Conservation (phyloP, 2,329 filamentous ascomycete genomes). For the Geoglossum cookeanum region DNA sequence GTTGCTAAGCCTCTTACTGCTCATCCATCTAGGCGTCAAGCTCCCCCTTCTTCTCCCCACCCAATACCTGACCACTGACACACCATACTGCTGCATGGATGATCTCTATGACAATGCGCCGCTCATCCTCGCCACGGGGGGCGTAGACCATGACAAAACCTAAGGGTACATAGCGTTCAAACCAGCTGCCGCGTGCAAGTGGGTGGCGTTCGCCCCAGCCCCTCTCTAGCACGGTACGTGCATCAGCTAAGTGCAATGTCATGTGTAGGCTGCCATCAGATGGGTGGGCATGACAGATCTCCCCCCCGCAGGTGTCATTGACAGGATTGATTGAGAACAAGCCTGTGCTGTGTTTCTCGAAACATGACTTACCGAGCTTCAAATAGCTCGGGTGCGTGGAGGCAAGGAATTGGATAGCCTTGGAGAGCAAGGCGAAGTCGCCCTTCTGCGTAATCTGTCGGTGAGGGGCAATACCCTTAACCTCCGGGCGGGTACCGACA, state of each 20-base stretch:
- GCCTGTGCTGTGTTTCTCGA: conserved; percentile 65
- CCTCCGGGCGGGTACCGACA: conserved; percentile 41
- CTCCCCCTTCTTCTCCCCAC: neutral
- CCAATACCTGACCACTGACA: conserved; percentile 21
- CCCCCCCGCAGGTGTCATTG: conserved; percentile 56
- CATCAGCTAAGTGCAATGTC: conserved; percentile 62
- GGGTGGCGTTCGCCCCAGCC: conserved; percentile 61
- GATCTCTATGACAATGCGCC: conserved; percentile 47
- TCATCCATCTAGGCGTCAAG: too few species aligned
- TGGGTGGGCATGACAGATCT: conserved; percentile 64
- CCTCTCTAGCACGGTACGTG: conserved; percentile 48
- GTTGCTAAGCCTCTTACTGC: too few species aligned
- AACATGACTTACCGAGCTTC: conserved; percentile 46
- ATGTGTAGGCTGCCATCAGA: conserved; percentile 62
- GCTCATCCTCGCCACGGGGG: conserved; percentile 47
- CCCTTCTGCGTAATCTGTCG: conserved; percentile 54
- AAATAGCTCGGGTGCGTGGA: conserved; percentile 20
- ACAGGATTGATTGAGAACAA: conserved; percentile 49
- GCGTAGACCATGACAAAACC: conserved; percentile 74
- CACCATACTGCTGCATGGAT: conserved; percentile 60
- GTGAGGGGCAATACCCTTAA: conserved; percentile 64
- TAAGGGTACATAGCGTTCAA: conserved; percentile 47
- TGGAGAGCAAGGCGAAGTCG: conserved; percentile 36
- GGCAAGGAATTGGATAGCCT: conserved; percentile 33
- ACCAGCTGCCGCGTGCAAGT: conserved; percentile 45